These are phyloP conservation scores for Phaseolus coccineus DNA, from an alignment of 331 rosid species.

Conservation along the genomic window DNA sequence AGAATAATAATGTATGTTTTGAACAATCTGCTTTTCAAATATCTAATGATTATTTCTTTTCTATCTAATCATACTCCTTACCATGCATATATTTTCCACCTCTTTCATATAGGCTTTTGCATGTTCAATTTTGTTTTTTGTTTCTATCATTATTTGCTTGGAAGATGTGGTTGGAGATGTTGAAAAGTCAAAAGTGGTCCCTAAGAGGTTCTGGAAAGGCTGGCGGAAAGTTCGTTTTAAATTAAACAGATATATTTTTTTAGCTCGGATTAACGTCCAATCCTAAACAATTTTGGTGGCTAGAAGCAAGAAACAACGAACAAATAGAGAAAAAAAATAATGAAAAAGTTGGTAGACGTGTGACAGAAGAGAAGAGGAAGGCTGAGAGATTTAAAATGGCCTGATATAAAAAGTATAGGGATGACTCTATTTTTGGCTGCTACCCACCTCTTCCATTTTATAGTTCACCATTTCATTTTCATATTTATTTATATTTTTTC, in stretches of 20 bases:
- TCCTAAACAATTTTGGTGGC: neutral
- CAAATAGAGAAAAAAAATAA: no score
- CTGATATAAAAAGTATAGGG: no score
- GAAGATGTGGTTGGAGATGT: neutral
- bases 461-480: no score
- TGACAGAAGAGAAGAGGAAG: neutral
- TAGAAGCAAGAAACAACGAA: neutral
- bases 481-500: neutral
- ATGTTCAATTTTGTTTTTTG: neutral
- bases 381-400: neutral
- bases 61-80: no score
- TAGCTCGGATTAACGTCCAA: neutral
- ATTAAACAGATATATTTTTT: no score
- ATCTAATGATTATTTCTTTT: no score
- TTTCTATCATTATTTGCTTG: neutral
- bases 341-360: neutral
- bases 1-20: neutral
- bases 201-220: neutral
- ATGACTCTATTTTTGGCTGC: neutral
- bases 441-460: neutral
- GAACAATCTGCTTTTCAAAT: neutral
- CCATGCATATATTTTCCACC: neutral
- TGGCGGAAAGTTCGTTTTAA: neutral
- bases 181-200: neutral
- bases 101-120: no score